These are phyloP conservation scores for Thymus quinquecostatus DNA, from an alignment of 257 asterid genomes.

Conservation along the genomic window DNA sequence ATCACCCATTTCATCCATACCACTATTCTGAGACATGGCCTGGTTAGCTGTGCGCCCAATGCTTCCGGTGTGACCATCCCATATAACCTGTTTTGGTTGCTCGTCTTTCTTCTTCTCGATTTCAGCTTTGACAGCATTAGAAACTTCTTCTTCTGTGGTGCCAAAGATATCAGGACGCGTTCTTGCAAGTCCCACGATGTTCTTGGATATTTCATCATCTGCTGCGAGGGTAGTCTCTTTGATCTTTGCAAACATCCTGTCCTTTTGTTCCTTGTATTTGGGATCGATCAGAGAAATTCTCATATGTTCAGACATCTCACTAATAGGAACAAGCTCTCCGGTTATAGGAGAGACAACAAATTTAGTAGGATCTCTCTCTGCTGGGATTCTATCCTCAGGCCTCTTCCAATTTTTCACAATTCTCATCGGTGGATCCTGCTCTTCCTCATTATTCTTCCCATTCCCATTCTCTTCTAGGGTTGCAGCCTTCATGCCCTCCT, in stretches of 20 bases:
- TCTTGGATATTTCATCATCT: constrained; percentile 91
- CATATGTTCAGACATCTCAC: constrained; percentile 97
- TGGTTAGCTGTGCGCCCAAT: constrained; percentile 91
- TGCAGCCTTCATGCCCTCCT: constrained; percentile 92
- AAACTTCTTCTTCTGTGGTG: constrained; percentile 96
- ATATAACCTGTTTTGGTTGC: constrained; percentile 95
- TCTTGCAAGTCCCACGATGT: constrained; percentile 92
- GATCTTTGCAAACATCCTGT: constrained; percentile 96
- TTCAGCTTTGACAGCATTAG: constrained; percentile 95
- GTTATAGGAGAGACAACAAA: constrained; percentile 86
- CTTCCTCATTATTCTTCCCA: constrained; percentile 58
- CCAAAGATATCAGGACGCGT: constrained; percentile 97
- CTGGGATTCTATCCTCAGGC: constrained; percentile 84
- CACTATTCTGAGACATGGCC: constrained; percentile 79
- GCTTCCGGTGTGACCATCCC: constrained; percentile 98
- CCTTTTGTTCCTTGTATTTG: constrained; percentile 93
- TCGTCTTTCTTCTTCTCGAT: constrained; percentile 92
- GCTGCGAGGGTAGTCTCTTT: constrained; percentile 92
- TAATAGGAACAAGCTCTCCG: constrained; percentile 78
- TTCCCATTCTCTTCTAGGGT: constrained; percentile 71
- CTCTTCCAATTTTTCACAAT: constrained; percentile 94
- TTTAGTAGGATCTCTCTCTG: constrained; percentile 86
- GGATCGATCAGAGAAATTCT: constrained; percentile 96
- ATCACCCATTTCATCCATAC: constrained; percentile 63
- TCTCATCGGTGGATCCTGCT: constrained; percentile 86